Evolutionary conservation across 2,329 filamentous ascomycete species (phyloP).

Genomic region (Sporothrix phasma): DNA sequence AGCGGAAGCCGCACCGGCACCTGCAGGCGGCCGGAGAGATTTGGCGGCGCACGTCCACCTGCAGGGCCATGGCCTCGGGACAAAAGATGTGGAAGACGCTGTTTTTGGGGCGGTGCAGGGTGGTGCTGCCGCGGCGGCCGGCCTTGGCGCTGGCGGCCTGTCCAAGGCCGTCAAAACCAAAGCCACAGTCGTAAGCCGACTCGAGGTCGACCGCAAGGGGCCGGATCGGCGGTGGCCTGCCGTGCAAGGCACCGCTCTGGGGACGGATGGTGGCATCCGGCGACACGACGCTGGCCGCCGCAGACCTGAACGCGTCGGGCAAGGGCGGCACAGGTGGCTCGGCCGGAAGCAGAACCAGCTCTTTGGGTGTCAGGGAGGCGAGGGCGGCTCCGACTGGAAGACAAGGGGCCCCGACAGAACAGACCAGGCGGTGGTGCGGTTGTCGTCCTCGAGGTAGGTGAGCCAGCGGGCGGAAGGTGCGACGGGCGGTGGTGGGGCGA

Average conservation of each 20-base stretch:
- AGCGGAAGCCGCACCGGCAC: constrained; percentile 31
- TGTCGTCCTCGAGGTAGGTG: constrained; percentile 20
- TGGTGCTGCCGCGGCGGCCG: neutral
- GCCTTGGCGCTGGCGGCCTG: neutral
- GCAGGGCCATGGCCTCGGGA: constrained; percentile 31
- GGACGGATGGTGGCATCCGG: neutral
- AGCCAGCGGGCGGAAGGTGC: constrained; percentile 15
- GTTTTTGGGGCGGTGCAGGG: constrained; percentile 25
- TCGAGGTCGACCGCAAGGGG: neutral
- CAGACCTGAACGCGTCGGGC: neutral
- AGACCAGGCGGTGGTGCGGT: constrained; percentile 22
- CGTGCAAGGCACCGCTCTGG: too few species aligned
- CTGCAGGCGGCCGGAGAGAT: constrained; percentile 22
- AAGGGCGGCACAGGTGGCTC: constrained; percentile 9
- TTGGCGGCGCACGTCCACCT: constrained; percentile 26
- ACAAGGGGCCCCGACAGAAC: constrained; percentile 22
- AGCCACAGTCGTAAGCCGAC: neutral
- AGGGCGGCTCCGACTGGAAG: constrained; percentile 22
- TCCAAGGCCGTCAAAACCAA: neutral
- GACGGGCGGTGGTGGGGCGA: constrained; percentile 15
- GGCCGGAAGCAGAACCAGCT: neutral
- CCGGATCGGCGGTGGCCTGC: neutral
- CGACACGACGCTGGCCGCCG: neutral
- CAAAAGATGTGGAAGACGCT: constrained; percentile 34
- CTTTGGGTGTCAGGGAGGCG: constrained; percentile 19